Percentiles rank a stretch among this genome's conserved stretches.
Evolutionary conservation across 805 yeast genomes (phyloP).

Genomic region (Barnettozyma vustinii): DNA sequence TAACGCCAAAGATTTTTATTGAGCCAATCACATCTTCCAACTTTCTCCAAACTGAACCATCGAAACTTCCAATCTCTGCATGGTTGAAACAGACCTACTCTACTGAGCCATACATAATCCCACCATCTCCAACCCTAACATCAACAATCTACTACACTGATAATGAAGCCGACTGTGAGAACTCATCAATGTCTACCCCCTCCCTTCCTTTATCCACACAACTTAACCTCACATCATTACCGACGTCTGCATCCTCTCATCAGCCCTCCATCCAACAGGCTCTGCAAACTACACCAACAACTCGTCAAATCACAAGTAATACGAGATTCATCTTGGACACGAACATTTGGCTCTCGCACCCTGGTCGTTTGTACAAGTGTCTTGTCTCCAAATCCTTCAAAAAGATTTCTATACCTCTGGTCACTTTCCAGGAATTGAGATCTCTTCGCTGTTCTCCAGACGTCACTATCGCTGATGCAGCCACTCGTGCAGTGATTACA

Average conservation of each 20-base stretch:
- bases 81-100: constrained; percentile 12
- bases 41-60: constrained; percentile 6
- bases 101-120: constrained; percentile 7
- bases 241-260: constrained; percentile 14
- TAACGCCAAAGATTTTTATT: constrained; percentile 2
- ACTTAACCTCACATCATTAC: constrained; percentile 8
- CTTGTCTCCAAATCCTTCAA: constrained; percentile 54
- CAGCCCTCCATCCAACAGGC: constrained; percentile 27
- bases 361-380: constrained; percentile 70
- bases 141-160: constrained; percentile 11
- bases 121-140: constrained; percentile 13
- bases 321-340: constrained; percentile 68
- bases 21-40: constrained; percentile 8
- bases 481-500: constrained; percentile 73
- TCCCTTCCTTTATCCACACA: constrained; percentile 9
- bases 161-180: constrained; percentile 17
- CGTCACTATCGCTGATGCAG: constrained; percentile 71
- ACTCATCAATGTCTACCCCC: constrained; percentile 13
- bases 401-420: constrained; percentile 55
- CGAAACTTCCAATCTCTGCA: constrained; percentile 6
- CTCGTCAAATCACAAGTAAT: constrained; percentile 7
- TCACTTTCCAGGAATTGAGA: constrained; percentile 73
- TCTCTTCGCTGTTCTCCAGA: constrained; percentile 67
- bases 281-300: constrained; percentile 10
- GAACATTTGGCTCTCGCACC: constrained; percentile 75